Conservation (phyloP, 2,329 filamentous ascomycete genomes). For the Aspergillus sp. region DNA sequence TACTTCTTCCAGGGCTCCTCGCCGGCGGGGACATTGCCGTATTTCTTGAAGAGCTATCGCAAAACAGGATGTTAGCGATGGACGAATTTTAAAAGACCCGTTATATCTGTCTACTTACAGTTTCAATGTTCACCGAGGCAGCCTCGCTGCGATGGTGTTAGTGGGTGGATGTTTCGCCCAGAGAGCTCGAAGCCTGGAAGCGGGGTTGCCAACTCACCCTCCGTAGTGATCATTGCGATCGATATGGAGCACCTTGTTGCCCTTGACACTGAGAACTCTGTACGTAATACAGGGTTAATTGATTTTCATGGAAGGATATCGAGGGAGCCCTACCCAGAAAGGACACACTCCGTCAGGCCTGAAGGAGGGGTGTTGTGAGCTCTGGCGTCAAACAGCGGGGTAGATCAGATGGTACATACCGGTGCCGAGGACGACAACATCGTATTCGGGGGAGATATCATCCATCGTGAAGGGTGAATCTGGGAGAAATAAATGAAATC, state of each 20-base stretch:
- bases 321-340: conserved; percentile 73
- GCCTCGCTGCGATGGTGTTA: conserved; percentile 66
- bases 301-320: conserved; percentile 5
- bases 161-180: conserved; percentile 16
- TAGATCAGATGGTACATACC: conserved; percentile 56
- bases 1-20: conserved; percentile 98
- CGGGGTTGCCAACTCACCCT: conserved; percentile 63
- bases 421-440: conserved; percentile 97
- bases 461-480: conserved; percentile 66
- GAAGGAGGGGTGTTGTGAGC: conserved; percentile 29
- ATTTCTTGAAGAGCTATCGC: conserved; percentile 90
- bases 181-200: conserved; percentile 13
- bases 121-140: conserved; percentile 93
- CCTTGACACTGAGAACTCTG: conserved; percentile 95
- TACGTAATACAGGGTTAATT: conserved; percentile 22
- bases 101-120: conserved; percentile 55
- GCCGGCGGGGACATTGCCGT: conserved; percentile 75
- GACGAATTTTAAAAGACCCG: neutral
- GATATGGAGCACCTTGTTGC: conserved; percentile 98
- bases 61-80: conserved; percentile 32
- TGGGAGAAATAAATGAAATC: neutral
- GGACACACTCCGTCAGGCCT: conserved; percentile 98
- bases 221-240: conserved; percentile 98
- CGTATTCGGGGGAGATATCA: conserved; percentile 97
- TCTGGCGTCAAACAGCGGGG: conserved; percentile 33